Evolutionary conservation across 2,329 filamentous ascomycete species (phyloP), one percentile per base, ranked within the genome.

Genomic region (Penicillium capsulatum): DNA sequence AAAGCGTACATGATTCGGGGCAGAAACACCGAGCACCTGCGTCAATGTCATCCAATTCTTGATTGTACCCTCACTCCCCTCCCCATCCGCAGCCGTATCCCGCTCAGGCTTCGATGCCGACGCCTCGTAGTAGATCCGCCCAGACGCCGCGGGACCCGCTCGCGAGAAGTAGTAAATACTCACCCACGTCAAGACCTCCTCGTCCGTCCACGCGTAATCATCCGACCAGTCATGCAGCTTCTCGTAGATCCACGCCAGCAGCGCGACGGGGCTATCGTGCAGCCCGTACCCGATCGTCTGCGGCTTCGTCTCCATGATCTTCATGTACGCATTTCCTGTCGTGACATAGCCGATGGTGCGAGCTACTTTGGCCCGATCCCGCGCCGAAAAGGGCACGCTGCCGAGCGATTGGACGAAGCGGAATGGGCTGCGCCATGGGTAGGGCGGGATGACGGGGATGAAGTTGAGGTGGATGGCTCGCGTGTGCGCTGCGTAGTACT

Each of bases 171-270:
- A 79, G 59, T 90, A 90, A 27, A 90, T 75, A 34, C 73, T 78
- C 1, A 89, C 65, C 86, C 84, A 91, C 0, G 80, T 86, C 17
- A 86, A 65, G 7, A 90, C 74, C 64, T 90, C 84, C 38, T 89
- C 83, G 45, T 87, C 81, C 0, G 78, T 83, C 84, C 84, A 90
- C 0, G 75, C 67, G 55, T 88, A 88, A 1, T 52, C 54, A 53
- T 90, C 84, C 0, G 80, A 81, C 86, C 85, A 91, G 51, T 85
- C 81, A 50, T 83, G 78, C 26, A 91, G 66, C 59, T 91, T 91
- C 64, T 91, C 86, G 50, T 85, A 85, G 22, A 91, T 80, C 86
- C 86, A 92, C 0, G 83, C 78, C 1, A 91, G 69, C 3, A 88
- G 66, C 0, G 76, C 83, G 0, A 86, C 76, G 0, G 86, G 86